These are phyloP conservation scores for Kondoa subrosea DNA, from an alignment of 768 basidiomycete genomes.

Conservation along the genomic window DNA sequence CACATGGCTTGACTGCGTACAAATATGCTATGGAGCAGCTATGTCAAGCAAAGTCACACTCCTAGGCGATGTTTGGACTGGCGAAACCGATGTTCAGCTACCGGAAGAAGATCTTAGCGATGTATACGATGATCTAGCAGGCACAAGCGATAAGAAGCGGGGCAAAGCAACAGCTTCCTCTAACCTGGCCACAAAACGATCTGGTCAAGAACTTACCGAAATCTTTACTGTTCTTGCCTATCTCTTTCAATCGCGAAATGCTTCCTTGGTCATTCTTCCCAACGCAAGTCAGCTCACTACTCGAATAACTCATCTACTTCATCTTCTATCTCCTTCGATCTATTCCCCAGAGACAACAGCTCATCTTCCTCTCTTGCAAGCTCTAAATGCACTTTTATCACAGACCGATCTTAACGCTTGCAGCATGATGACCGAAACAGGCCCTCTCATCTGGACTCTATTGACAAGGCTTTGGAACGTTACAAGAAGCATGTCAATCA, in stretches of 20 bases:
- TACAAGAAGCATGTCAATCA: slow-evolving; percentile 51
- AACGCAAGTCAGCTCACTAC: slow-evolving; percentile 41
- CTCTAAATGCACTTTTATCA: slow-evolving; percentile 51
- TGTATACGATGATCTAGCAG: not conserved
- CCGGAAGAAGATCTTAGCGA: slow-evolving; percentile 13
- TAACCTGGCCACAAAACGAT: not conserved
- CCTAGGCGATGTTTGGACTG: slow-evolving; percentile 25
- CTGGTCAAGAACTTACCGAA: slow-evolving; percentile 37
- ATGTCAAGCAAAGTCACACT: slow-evolving; percentile 41
- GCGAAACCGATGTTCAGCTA: slow-evolving; percentile 14
- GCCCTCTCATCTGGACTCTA: slow-evolving; percentile 45
- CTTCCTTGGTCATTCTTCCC: slow-evolving; percentile 40
- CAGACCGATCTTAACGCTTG: slow-evolving; percentile 64
- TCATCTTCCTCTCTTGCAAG: slow-evolving; percentile 54
- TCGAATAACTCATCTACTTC: slow-evolving; percentile 48
- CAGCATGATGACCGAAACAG: slow-evolving; percentile 45
- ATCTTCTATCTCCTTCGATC: slow-evolving; percentile 38
- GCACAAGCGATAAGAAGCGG: slow-evolving; percentile 10
- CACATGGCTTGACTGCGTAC: slow-evolving; percentile 52
- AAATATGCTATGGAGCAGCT: slow-evolving; percentile 59
- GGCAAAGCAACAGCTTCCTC: not conserved
- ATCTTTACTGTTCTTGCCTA: slow-evolving; percentile 48
- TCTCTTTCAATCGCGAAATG: slow-evolving; percentile 44
- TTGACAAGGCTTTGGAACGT: slow-evolving; percentile 57
- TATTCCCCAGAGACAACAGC: slow-evolving; percentile 49